phyloP scores from a whole-genome alignment of 208 protist species.

The Trypanosomatidae sp. region DNA sequence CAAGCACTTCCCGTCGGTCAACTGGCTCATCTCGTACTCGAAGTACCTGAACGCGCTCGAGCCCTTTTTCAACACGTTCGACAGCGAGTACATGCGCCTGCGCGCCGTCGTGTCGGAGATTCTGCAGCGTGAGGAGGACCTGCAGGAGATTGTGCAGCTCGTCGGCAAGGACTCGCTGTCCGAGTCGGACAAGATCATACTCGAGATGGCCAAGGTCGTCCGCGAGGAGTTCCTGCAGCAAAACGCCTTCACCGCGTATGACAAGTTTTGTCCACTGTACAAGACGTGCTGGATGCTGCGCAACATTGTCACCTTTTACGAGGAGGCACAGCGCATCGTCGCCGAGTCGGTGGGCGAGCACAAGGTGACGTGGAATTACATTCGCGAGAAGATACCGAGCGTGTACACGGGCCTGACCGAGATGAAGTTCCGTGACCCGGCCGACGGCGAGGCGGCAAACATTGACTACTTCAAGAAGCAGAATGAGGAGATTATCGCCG shows the following conservation, averaged over 20 bases:
- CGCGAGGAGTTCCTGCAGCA: slow-evolving; percentile 99
- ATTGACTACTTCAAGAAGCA: slow-evolving; percentile 82
- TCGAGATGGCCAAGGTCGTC: slow-evolving; percentile 99
- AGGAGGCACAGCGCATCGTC: slow-evolving; percentile 88
- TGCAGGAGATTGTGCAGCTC: slow-evolving; percentile 99
- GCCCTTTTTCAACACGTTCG: slow-evolving; percentile 94
- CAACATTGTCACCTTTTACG: slow-evolving; percentile 97
- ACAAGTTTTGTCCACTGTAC: slow-evolving; percentile 96
- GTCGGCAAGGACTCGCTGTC: slow-evolving; percentile 99
- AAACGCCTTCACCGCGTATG: slow-evolving; percentile 98
- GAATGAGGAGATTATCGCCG: slow-evolving; percentile 81
- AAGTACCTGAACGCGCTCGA: slow-evolving; percentile 98
- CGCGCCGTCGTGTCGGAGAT: slow-evolving; percentile 91
- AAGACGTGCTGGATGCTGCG: slow-evolving; percentile 98
- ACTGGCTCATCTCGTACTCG: slow-evolving; percentile 99
- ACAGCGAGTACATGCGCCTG: slow-evolving; percentile 93
- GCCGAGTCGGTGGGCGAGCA: slow-evolving; percentile 80
- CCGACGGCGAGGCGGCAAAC: slow-evolving; percentile 75
- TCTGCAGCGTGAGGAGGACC: slow-evolving; percentile 98
- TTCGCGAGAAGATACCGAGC: slow-evolving; percentile 85
- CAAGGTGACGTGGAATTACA: slow-evolving; percentile 94
- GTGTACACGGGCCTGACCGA: slow-evolving; percentile 78
- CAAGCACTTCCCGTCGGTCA: slow-evolving; percentile 99
- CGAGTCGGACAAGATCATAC: slow-evolving; percentile 98
- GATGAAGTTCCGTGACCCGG: slow-evolving; percentile 88